Conservation (phyloP, 2,329 filamentous ascomycete species). For the Trichoderma sp. region DNA sequence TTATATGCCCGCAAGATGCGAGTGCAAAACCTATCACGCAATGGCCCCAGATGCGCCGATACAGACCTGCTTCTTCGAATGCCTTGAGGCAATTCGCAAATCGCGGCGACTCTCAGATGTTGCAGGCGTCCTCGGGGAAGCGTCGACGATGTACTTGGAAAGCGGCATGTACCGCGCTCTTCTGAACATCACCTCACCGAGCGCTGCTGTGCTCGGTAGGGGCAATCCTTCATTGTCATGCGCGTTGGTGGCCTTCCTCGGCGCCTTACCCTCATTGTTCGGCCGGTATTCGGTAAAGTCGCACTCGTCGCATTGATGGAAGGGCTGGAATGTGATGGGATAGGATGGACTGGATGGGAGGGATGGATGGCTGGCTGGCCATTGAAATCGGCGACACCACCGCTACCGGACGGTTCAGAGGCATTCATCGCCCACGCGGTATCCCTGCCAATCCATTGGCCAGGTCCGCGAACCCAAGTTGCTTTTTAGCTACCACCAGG, state of each 20-base stretch:
- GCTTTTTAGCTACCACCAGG: constrained; percentile 19
- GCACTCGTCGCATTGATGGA: constrained; percentile 12
- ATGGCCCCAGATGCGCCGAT: background rate
- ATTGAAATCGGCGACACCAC: constrained; percentile 7
- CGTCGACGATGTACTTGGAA: background rate
- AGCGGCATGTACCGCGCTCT: background rate
- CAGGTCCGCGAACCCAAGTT: background rate
- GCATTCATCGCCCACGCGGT: constrained; percentile 3
- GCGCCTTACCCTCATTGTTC: background rate
- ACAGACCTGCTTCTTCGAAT: background rate
- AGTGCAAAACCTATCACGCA: constrained; percentile 5
- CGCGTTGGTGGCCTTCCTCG: background rate
- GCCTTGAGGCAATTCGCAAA: background rate
- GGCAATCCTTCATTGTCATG: background rate
- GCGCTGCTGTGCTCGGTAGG: constrained; percentile 1
- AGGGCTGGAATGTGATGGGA: background rate
- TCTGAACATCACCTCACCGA: background rate
- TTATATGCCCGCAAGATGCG: constrained; percentile 8
- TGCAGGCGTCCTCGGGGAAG: background rate
- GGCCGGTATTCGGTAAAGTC: constrained; percentile 17
- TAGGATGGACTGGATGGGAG: background rate
- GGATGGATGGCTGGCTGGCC: background rate
- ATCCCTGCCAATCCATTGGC: constrained; percentile 19
- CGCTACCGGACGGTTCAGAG: background rate
- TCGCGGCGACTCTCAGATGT: background rate